Evolutionary conservation across 2,329 filamentous ascomycete species (phyloP).

Genomic region (Phaeosphaeriaceae sp.): DNA sequence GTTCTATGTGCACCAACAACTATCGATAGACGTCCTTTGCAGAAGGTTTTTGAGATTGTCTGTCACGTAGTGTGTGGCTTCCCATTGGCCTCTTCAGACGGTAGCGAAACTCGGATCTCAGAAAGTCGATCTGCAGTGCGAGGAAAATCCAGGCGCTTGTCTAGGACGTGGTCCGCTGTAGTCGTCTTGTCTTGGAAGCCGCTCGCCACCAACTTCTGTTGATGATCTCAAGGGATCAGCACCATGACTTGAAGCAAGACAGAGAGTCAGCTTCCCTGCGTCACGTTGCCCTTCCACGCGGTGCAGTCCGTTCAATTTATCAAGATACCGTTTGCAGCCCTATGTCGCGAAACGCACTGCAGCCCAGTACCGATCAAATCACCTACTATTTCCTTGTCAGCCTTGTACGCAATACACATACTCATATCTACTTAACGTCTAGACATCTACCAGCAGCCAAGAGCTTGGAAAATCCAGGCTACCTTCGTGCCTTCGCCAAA

Average conservation of each 20-base stretch:
- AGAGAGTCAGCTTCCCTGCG: neutral
- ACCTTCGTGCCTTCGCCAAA: neutral
- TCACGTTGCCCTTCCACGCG: neutral
- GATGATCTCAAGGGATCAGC: neutral
- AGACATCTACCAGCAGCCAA: neutral
- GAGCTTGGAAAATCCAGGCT: neutral
- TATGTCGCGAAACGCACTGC: neutral
- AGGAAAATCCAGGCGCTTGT: neutral
- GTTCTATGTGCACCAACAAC: neutral
- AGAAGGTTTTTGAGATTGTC: neutral
- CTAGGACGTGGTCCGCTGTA: neutral
- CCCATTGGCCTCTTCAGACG: neutral
- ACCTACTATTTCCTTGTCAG: neutral
- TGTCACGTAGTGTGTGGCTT: neutral
- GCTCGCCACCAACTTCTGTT: neutral
- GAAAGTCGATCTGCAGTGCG: neutral
- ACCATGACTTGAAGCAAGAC: neutral
- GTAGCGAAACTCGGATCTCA: neutral
- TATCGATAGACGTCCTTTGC: neutral
- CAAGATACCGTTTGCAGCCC: neutral
- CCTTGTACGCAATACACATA: neutral
- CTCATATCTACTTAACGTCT: neutral
- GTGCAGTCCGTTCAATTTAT: neutral
- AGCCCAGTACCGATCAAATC: neutral
- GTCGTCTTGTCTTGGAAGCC: neutral